phyloP scores from a whole-genome alignment of 306 rosid genomes.

The Geum urbanum region DNA sequence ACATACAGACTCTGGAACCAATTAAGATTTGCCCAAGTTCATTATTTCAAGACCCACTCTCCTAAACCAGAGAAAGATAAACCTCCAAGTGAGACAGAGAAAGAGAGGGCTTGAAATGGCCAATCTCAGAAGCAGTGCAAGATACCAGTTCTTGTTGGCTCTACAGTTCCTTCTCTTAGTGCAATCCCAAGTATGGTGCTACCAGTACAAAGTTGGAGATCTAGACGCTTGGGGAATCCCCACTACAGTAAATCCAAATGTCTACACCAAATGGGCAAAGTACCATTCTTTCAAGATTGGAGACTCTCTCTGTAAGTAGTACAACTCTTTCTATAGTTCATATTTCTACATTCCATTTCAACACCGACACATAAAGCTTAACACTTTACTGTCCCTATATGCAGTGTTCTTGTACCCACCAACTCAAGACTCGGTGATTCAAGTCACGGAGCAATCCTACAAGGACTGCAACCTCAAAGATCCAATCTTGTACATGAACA shows the following conservation, averaged over 20 bases:
- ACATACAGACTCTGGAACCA: not conserved
- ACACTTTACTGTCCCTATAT: not conserved
- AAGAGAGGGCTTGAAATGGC: slow-evolving; percentile 29
- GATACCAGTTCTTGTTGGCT: slow-evolving; percentile 14
- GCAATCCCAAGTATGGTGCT: slow-evolving; percentile 47
- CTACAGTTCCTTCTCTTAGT: slow-evolving; percentile 35
- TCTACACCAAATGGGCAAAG: slow-evolving; percentile 76
- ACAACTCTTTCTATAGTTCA: not conserved
- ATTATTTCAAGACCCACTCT: not conserved
- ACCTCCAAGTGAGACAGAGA: not conserved
- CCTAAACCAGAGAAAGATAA: slow-evolving; percentile 19
- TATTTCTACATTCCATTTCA: not conserved
- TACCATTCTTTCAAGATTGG: slow-evolving; percentile 58
- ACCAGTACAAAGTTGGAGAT: slow-evolving; percentile 87
- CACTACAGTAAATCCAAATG: slow-evolving; percentile 52
- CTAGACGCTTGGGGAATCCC: slow-evolving; percentile 82
- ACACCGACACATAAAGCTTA: not conserved
- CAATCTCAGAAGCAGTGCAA: slow-evolving; percentile 21
- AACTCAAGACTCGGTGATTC: slow-evolving; percentile 89
- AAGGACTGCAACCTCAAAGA: slow-evolving; percentile 63
- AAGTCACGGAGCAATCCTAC: slow-evolving; percentile 59
- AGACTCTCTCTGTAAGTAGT: slow-evolving; percentile 79
- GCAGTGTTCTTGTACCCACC: slow-evolving; percentile 94
- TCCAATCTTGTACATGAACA: slow-evolving; percentile 68
- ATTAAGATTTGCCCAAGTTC: slow-evolving; percentile 7